A percentile compares a stretch with the other conserved stretches of the same genome.
Evolutionary conservation across 352 stramenopile species (phyloP).

Genomic region (Globisporangium abappressorium): DNA sequence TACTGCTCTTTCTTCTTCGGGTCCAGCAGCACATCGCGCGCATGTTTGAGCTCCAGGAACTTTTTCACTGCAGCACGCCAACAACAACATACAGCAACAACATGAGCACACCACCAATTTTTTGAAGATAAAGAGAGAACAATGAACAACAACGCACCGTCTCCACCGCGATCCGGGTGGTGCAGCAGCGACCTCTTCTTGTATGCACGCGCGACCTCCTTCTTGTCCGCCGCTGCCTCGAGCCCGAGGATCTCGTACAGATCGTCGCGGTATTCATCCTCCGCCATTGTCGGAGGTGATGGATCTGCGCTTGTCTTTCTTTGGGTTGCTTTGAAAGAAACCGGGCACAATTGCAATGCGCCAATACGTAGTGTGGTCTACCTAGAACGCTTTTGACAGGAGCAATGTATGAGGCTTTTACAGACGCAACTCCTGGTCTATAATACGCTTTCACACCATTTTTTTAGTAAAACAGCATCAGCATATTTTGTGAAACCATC

Average conservation of each 20-base stretch:
- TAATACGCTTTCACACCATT: background rate
- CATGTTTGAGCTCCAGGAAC: conserved; percentile 78
- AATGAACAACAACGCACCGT: conserved; percentile 36
- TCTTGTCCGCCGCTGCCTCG: conserved; percentile 56
- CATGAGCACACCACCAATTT: background rate
- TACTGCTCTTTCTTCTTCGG: conserved; percentile 81
- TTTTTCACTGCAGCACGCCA: conserved; percentile 52
- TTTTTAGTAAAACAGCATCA: background rate
- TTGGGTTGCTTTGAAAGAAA: background rate
- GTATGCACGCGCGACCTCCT: conserved; percentile 74
- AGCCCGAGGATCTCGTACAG: conserved; percentile 79
- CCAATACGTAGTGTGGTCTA: background rate
- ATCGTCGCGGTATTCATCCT: conserved; percentile 43
- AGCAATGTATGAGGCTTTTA: background rate
- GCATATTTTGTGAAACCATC: too few species aligned
- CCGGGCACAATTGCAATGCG: too few species aligned
- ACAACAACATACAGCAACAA: background rate
- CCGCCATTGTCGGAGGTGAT: conserved; percentile 17
- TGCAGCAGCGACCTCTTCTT: conserved; percentile 81
- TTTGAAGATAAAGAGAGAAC: background rate
- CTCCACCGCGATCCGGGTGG: conserved; percentile 76
- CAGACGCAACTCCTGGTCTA: background rate
- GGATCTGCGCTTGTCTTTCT: background rate
- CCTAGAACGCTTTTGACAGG: background rate
- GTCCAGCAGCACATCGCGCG: conserved; percentile 71